phyloP scores from a whole-genome alignment of 257 asterid species.

The Primulina huaijiensis region DNA sequence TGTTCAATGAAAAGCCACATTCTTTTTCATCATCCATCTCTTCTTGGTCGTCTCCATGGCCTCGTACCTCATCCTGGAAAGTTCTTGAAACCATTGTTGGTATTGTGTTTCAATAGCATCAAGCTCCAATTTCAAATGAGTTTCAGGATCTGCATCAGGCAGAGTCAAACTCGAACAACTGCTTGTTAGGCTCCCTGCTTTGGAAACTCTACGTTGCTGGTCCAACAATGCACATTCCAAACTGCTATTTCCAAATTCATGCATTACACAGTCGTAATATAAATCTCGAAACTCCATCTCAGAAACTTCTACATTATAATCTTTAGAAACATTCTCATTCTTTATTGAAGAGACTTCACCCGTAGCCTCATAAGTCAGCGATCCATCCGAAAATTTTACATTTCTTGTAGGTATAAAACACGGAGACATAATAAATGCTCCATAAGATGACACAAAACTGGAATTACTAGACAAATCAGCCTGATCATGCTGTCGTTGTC shows the following conservation, averaged over 20 bases:
- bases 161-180: conserved; percentile 31
- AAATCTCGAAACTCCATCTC: conserved; percentile 42
- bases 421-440: conserved; percentile 29
- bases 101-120: conserved; percentile 34
- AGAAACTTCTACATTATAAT: conserved; percentile 29
- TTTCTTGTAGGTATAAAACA: conserved; percentile 14
- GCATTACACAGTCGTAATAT: conserved; percentile 33
- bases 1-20: conserved; percentile 25
- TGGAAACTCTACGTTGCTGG: conserved; percentile 19
- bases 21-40: conserved; percentile 44
- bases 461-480: conserved; percentile 22
- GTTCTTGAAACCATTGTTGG: conserved; percentile 35
- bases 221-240: conserved; percentile 31
- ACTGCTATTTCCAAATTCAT: conserved; percentile 26
- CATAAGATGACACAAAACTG: conserved; percentile 23
- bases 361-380: conserved; percentile 35
- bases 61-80: conserved; percentile 27
- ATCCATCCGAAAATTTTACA: conserved; percentile 40
- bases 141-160: conserved; percentile 22
- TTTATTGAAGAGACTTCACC: conserved; percentile 32
- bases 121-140: conserved; percentile 30
- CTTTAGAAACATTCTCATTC: conserved; percentile 28
- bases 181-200: conserved; percentile 31
- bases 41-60: conserved; percentile 39
- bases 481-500: conserved; percentile 19